Evolutionary conservation across 495 filamentous ascomycete genomes (phyloP).

Genomic region (Penicillium samsonianum): DNA sequence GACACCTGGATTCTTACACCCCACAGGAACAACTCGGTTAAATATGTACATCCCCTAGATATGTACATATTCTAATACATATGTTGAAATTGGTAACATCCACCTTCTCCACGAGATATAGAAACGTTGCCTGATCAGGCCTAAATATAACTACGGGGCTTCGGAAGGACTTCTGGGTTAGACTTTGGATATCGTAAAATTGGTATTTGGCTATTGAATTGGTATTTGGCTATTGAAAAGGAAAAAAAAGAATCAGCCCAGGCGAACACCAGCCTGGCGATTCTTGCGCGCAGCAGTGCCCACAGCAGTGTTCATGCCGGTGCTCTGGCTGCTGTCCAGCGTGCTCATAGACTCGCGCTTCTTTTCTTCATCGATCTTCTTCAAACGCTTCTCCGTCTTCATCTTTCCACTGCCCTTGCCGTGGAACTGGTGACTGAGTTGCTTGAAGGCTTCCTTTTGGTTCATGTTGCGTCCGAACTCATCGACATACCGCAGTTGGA

Average conservation of each 20-base stretch:
- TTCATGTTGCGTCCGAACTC: conserved; percentile 81
- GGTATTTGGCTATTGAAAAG: conserved; percentile 14
- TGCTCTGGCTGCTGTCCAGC: conserved; percentile 77
- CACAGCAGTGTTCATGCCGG: conserved; percentile 79
- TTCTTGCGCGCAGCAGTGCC: conserved; percentile 75
- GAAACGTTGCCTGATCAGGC: not conserved
- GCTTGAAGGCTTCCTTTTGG: conserved; percentile 94
- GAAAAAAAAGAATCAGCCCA: conserved; percentile 53
- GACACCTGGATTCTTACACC: not conserved
- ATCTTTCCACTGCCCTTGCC: conserved; percentile 95
- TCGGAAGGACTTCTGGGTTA: not conserved
- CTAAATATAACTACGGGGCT: not conserved
- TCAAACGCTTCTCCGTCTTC: conserved; percentile 95
- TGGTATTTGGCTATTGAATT: conserved; percentile 13
- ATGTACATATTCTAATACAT: no score
- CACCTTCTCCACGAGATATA: not conserved
- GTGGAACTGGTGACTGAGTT: conserved; percentile 95
- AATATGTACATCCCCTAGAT: not conserved
- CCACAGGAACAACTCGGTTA: not conserved
- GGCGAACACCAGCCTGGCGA: conserved; percentile 82
- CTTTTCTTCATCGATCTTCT: conserved; percentile 97
- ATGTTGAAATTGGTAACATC: not conserved
- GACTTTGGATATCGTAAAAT: conserved; percentile 8
- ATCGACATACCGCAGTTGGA: conserved; percentile 88
- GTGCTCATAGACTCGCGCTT: conserved; percentile 76